phyloP scores from a whole-genome alignment of 148 eudicot species.

The Fagopyrum esculentum region DNA sequence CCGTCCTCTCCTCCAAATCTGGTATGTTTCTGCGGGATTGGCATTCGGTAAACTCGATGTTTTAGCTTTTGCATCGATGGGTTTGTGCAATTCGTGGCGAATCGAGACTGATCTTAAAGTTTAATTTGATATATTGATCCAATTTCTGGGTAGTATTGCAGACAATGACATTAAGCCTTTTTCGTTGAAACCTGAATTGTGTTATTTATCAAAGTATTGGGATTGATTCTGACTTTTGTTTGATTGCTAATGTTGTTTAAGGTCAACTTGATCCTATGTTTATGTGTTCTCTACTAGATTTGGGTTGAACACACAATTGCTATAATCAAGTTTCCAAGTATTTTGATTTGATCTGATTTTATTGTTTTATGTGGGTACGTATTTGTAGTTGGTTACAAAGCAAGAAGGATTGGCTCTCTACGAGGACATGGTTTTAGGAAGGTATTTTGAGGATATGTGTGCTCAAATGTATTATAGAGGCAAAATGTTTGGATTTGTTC shows the following conservation, averaged over 20 bases:
- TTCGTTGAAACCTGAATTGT: no score
- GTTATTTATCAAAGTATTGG: no score
- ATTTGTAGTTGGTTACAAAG: conserved; percentile 68
- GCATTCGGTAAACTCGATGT: not conserved
- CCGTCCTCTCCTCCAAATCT: conserved; percentile 35
- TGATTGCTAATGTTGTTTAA: no score
- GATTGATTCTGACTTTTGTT: no score
- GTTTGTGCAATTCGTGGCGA: not conserved
- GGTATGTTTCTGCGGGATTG: conserved; percentile 22
- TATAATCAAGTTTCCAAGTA: no score
- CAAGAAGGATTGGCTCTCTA: conserved; percentile 81
- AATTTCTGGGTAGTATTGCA: not conserved
- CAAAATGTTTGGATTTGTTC: conserved; percentile 94
- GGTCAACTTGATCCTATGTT: no score
- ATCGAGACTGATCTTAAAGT: not conserved
- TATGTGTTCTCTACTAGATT: no score
- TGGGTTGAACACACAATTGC: no score
- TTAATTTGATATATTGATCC: not conserved
- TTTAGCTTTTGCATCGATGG: not conserved
- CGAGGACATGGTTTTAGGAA: conserved; percentile 79
- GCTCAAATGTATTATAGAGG: conserved; percentile 96
- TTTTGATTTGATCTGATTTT: not conserved
- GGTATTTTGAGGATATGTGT: conserved; percentile 90
- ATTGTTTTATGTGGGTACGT: not conserved
- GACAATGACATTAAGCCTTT: not conserved